Percentiles rank a stretch among this genome's conserved stretches.
These are phyloP conservation scores for Chaetothyriales sp. DNA, from an alignment of 2,329 filamentous ascomycete species.

Conservation along the genomic window DNA sequence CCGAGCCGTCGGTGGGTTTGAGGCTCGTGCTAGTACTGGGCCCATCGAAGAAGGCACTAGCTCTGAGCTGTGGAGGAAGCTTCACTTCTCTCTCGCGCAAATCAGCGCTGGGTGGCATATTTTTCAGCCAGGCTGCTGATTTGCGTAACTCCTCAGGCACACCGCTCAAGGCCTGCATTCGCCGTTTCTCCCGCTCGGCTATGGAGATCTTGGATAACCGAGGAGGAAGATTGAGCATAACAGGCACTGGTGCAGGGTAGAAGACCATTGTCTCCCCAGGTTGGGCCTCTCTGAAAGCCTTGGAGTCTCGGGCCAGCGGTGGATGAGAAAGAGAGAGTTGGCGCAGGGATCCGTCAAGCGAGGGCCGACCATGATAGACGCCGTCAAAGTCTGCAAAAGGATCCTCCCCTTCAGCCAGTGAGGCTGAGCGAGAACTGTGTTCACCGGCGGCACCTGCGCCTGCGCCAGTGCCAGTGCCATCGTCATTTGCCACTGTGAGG, in stretches of 20 bases:
- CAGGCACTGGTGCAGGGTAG: slow-evolving; percentile 87
- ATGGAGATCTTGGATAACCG: slow-evolving; percentile 61
- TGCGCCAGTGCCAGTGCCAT: neutral
- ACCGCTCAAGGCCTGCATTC: slow-evolving; percentile 55
- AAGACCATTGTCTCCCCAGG: slow-evolving; percentile 74
- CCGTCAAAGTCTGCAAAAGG: slow-evolving; percentile 37
- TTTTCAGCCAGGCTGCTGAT: slow-evolving; percentile 33
- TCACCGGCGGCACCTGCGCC: neutral
- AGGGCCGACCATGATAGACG: slow-evolving; percentile 23
- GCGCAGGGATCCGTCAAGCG: slow-evolving; percentile 17
- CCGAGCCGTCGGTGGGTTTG: slow-evolving; percentile 56
- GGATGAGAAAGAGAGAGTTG: slow-evolving; percentile 26
- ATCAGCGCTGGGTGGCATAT: slow-evolving; percentile 6
- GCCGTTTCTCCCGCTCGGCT: slow-evolving; percentile 50
- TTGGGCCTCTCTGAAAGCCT: slow-evolving; percentile 26
- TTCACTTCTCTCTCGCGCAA: slow-evolving; percentile 22
- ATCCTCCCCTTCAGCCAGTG: slow-evolving; percentile 5
- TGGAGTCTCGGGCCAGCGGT: slow-evolving; percentile 25
- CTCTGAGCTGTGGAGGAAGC: slow-evolving; percentile 69
- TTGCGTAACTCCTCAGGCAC: slow-evolving; percentile 42
- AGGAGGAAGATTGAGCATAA: slow-evolving; percentile 82
- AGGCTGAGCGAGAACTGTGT: neutral
- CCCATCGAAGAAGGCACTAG: slow-evolving; percentile 78
- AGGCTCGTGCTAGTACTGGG: slow-evolving; percentile 43
- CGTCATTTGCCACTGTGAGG: neutral